These are phyloP conservation scores for Fraxinus sp. DNA, from an alignment of 305 asterid genomes.

Conservation along the genomic window DNA sequence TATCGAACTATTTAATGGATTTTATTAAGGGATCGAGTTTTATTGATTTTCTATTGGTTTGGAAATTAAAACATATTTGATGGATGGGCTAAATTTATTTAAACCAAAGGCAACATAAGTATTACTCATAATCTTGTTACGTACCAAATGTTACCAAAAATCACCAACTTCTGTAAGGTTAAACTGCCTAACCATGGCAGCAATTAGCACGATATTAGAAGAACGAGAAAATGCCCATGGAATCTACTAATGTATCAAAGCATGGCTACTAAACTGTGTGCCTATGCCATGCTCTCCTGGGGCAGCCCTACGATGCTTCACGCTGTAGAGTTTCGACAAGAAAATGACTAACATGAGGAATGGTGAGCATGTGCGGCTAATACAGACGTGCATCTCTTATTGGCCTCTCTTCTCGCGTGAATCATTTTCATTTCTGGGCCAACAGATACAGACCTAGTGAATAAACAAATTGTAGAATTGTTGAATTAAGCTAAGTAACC, in stretches of 20 bases:
- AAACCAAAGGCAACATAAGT: background rate
- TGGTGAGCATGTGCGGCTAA: background rate
- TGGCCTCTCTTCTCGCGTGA: conserved; percentile 5
- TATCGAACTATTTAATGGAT: background rate
- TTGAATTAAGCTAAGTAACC: conserved; percentile 18
- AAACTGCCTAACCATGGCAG: background rate
- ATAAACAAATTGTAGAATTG: conserved; percentile 24
- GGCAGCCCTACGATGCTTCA: background rate
- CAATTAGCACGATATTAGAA: background rate
- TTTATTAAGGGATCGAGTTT: background rate
- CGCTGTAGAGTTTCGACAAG: background rate
- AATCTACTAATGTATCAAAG: too few relatives aligned
- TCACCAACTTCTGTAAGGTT: conserved; percentile 6
- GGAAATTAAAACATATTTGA: background rate
- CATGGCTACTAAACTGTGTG: background rate
- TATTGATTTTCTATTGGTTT: background rate
- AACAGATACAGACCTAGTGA: conserved; percentile 7
- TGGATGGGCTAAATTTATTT: background rate
- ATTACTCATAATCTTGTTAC: conserved; percentile 14
- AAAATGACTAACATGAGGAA: background rate
- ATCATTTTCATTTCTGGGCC: conserved; percentile 20
- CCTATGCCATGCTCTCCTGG: background rate
- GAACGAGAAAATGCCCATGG: background rate
- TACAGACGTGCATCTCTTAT: conserved; percentile 31
- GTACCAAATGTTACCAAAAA: conserved; percentile 3